Evolutionary conservation across 2,329 filamentous ascomycete species (phyloP).

Genomic region (Venturia carpophila): DNA sequence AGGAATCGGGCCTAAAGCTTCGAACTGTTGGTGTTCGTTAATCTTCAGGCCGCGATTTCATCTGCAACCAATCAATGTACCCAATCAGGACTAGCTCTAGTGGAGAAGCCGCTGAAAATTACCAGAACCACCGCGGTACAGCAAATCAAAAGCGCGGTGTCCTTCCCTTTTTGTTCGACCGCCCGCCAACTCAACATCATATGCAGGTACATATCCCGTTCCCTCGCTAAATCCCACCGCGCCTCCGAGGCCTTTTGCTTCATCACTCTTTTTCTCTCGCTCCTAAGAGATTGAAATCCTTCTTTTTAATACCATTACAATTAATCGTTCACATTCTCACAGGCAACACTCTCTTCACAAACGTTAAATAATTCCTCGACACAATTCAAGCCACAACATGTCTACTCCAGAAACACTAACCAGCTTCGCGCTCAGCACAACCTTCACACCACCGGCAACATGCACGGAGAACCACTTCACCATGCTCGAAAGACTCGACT

Average conservation of each 20-base stretch:
- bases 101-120: neutral
- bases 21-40: neutral
- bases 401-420: constrained; percentile 18
- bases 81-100: neutral
- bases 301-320: neutral
- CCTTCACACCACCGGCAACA: constrained; percentile 25
- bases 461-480: constrained; percentile 25
- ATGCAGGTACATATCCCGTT: constrained; percentile 1
- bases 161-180: neutral
- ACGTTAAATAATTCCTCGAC: neutral
- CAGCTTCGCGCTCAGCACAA: constrained; percentile 24
- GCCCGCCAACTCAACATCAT: neutral
- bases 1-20: neutral
- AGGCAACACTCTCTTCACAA: neutral
- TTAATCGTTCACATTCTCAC: neutral
- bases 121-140: neutral
- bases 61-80: neutral
- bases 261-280: neutral
- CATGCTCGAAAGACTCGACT: constrained; percentile 24
- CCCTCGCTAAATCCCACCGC: neutral
- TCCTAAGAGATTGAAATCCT: neutral
- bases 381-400: neutral
- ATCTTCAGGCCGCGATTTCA: neutral
- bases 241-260: neutral
- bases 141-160: constrained; percentile 1